Base-by-base conservation (phyloP, 2,329 filamentous ascomycete genomes). In the Xylaria sp. region DNA sequence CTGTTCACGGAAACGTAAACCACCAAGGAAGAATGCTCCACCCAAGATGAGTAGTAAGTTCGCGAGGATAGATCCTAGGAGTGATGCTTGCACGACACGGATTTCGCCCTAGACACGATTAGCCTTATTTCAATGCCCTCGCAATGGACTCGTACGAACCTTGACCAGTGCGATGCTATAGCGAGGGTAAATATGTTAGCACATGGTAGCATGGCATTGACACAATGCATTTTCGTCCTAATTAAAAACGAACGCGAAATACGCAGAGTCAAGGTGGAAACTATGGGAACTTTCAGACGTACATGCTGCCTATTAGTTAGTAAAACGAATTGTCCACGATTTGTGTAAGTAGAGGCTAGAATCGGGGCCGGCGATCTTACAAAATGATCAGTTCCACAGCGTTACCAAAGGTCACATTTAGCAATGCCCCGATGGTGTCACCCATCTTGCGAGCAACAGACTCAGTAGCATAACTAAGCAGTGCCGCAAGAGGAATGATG, bases 11-110 rank as follows among this genome's bases (percentile, higher is more conserved):
- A 87, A 97, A 65, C 92, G 88, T 56, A 97, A 80, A 65, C 93
- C 93, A 72, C 93, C 93, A 23, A 96, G 79, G 54, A 96, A 84
- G 76, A 97, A 97, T 59, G 89, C 88, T 92, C 97, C 97, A 71
- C 93, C 93, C 69, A 97, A 79, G 72, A 96, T 96, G 63, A 97
- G 84, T 23, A 97, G 82, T 58, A 97, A 78, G 72, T 97, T 97
- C 66, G 93, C 90, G 67, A 97, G 80, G 70, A 97, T 96, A 1
- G 92, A 96, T 41, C 93, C 93, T 29, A 97, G 83, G 52, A 97
- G 80, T 0, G 93, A 96, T 13, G 93, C 92, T 77, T 97, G 93
- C 23, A 97, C 93, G 68, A 97, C 94, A 62, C 91, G 88, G 63
- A 97, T 95, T 80, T 97, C 87, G 76, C 92, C 82, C 83, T 87